phyloP scores from a whole-genome alignment of 2,329 filamentous ascomycete genomes.

The Coleophoma eucalyptorum region DNA sequence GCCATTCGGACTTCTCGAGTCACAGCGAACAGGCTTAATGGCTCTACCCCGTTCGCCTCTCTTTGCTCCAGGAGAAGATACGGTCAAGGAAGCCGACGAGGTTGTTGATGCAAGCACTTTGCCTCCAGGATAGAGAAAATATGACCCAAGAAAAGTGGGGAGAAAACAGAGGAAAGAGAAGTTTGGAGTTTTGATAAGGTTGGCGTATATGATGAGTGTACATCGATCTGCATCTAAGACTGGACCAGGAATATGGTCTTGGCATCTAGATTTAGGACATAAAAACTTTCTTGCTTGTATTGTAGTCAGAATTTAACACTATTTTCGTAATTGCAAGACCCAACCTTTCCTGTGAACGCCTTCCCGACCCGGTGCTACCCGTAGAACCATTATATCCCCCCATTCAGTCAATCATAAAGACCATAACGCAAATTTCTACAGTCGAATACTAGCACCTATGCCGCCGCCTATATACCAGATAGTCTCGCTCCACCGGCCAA shows the following conservation, averaged over 20 bases:
- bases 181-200: background rate
- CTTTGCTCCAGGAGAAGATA: constrained; percentile 65
- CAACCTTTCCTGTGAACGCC: too few species aligned
- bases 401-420: too few species aligned
- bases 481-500: constrained; percentile 71
- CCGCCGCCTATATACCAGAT: constrained; percentile 68
- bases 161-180: constrained; percentile 72
- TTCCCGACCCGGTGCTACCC: too few species aligned
- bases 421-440: constrained; percentile 29
- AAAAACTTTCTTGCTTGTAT: background rate
- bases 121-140: constrained; percentile 56
- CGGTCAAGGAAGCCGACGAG: constrained; percentile 84
- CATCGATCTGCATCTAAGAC: too few species aligned
- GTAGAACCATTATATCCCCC: too few species aligned
- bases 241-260: too few species aligned
- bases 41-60: constrained; percentile 91
- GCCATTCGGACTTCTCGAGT: constrained; percentile 95
- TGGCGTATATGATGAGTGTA: background rate
- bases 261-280: too few species aligned
- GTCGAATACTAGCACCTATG: constrained; percentile 62
- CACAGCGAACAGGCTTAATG: constrained; percentile 93
- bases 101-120: constrained; percentile 92
- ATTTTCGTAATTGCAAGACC: background rate
- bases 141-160: constrained; percentile 80
- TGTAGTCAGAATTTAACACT: background rate